Evolutionary conservation across 1,284 basidiomycete genomes (phyloP), one percentile per base, ranked within the genome.

Genomic region (Phlebopus sp.): DNA sequence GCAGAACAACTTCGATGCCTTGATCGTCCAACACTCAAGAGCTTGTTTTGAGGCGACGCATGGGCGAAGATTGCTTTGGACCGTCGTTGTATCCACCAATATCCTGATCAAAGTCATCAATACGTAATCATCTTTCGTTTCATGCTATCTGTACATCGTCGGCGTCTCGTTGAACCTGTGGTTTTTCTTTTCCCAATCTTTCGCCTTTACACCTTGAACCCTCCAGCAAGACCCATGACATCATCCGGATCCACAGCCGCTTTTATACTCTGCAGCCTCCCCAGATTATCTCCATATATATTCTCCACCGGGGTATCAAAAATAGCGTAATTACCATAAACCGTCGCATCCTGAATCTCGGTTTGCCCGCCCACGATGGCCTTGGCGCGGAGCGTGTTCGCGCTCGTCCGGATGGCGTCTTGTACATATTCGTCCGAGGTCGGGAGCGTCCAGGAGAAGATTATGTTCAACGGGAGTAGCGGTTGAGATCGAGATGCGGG

Each of bases 161-260:
- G n/a, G n/a, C n/a, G n/a, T n/a, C n/a, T n/a, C n/a, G n/a, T n/a
- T n/a, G n/a, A n/a, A n/a, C n/a, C n/a, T n/a, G n/a, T n/a, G n/a
- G n/a, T n/a, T n/a, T n/a, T n/a, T n/a, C n/a, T n/a, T n/a, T n/a
- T n/a, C n/a, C n/a, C n/a, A n/a, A n/a, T n/a, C n/a, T n/a, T n/a
- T n/a, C n/a, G n/a, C n/a, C n/a, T n/a, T n/a, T 29, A 29, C 10
- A 29, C 27, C 29, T 51, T 51, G 14, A 51, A 81, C 1, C 79
- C 79, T 1, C 79, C 79, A 5, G 78, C 68, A n/a, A 80, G 70
- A 6, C 63, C 71, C 79, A 82, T 82, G 7, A 80, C 68, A 52
- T 75, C 70, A 7, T 60, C 42, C 0, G 78, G 78, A 50, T 82
- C 79, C 38, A 74, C 68, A 37, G 50, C 44, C 10, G 56, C 59